Evolutionary conservation across 1,284 basidiomycete genomes (phyloP).

Genomic region (Ustilago cynodontis): DNA sequence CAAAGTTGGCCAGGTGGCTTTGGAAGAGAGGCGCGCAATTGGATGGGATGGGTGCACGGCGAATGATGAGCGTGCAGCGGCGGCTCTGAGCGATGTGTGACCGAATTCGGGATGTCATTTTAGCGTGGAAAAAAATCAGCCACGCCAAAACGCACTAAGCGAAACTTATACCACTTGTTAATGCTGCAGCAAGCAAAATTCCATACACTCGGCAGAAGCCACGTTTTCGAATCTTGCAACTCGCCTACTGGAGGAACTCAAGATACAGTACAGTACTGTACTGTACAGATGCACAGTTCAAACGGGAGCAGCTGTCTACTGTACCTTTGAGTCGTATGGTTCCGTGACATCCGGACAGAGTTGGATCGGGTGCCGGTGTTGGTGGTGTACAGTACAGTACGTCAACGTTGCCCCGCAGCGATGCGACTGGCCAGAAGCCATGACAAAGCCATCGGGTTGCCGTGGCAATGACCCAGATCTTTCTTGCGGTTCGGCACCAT

Average conservation of each 20-base stretch:
- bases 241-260: too few species aligned
- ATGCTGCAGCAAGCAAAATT: too few species aligned
- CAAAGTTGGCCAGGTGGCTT: neutral
- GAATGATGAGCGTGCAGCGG: neutral
- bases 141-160: neutral
- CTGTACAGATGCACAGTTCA: too few species aligned
- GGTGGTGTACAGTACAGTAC: too few species aligned
- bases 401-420: neutral
- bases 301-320: too few species aligned
- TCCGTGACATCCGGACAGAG: conserved; percentile 8
- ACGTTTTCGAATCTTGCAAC: too few species aligned
- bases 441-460: neutral
- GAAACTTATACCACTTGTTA: neutral
- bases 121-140: conserved; percentile 11
- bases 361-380: neutral
- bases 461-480: neutral
- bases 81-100: conserved; percentile 6
- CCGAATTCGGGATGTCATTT: conserved; percentile 11
- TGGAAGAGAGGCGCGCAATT: neutral
- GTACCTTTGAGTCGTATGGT: neutral
- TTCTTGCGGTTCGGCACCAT: neutral
- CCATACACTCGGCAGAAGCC: neutral
- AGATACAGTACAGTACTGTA: too few species aligned
- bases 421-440: neutral
- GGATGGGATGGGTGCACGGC: neutral